These are phyloP conservation scores for Sarocladiaceae sp. DNA, from an alignment of 2,329 filamentous ascomycete species.

Conservation along the genomic window DNA sequence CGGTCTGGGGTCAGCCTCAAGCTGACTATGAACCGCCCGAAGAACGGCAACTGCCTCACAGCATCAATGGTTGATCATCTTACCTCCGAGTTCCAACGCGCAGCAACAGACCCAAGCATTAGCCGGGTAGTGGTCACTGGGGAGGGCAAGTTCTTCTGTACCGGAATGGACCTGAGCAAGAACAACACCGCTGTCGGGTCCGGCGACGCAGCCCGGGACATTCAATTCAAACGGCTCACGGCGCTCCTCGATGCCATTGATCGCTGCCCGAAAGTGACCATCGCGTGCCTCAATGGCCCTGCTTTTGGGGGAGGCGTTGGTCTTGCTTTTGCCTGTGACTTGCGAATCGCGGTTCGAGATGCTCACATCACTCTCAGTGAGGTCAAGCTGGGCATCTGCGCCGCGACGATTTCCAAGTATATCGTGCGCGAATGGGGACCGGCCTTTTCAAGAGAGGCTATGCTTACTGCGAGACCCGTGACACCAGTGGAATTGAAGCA, in stretches of 20 bases:
- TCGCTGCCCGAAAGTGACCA: conserved; percentile 30
- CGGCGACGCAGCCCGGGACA: conserved; percentile 10
- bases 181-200: conserved; percentile 7
- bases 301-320: conserved; percentile 37
- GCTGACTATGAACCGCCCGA: conserved; percentile 25
- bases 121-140: conserved; percentile 30
- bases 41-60: conserved; percentile 33
- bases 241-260: conserved; percentile 29
- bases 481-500: conserved; percentile 18
- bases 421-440: conserved; percentile 31
- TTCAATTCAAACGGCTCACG: conserved; percentile 20
- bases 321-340: conserved; percentile 34
- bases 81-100: conserved; percentile 20
- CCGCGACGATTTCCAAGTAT: conserved; percentile 33
- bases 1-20: conserved; percentile 21
- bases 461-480: conserved; percentile 28
- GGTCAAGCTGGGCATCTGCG: conserved; percentile 30
- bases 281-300: conserved; percentile 34
- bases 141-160: conserved; percentile 32
- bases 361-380: conserved; percentile 30
- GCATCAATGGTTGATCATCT: conserved; percentile 26
- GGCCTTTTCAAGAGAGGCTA: conserved; percentile 28
- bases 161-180: conserved; percentile 31
- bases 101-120: conserved; percentile 18
- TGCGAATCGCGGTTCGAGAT: conserved; percentile 20